A percentile compares a stretch with the other conserved stretches of the same genome.
Conservation (phyloP, 2,329 filamentous ascomycete species). For the Nigrospora oryzae region DNA sequence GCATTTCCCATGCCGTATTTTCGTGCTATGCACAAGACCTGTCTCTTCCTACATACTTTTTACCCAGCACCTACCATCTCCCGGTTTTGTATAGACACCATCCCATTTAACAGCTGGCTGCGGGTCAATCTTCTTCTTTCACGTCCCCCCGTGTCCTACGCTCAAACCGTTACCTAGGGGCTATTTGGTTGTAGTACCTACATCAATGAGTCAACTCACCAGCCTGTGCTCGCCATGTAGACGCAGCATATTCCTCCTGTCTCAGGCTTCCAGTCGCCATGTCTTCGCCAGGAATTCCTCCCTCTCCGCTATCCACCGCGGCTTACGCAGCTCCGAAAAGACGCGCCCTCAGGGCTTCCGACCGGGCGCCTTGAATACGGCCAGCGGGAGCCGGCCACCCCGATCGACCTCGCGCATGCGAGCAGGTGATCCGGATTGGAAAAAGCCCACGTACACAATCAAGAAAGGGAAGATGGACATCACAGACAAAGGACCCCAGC, state of each 20-base stretch:
- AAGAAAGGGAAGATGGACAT: constrained; percentile 45
- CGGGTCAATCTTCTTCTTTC: too few species aligned
- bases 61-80: too few species aligned
- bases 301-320: constrained; percentile 62
- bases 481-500: constrained; percentile 28
- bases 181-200: too few species aligned
- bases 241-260: constrained; percentile 10
- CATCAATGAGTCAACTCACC: constrained; percentile 17
- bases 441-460: constrained; percentile 23
- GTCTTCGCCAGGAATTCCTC: constrained; percentile 37
- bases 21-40: too few species aligned
- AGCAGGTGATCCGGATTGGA: constrained; percentile 7
- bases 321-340: constrained; percentile 41
- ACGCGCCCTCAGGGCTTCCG: constrained; percentile 21
- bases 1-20: too few species aligned
- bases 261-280: constrained; percentile 6
- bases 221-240: constrained; percentile 17
- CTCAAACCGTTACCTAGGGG: too few species aligned
- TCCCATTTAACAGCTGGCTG: too few species aligned
- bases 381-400: constrained; percentile 12
- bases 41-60: too few species aligned
- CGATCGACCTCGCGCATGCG: constrained; percentile 4
- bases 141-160: too few species aligned
- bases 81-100: too few species aligned
- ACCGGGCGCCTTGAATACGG: constrained; percentile 16